Conservation (phyloP, 179 eudicot genomes). For the Camellia oleifera region DNA sequence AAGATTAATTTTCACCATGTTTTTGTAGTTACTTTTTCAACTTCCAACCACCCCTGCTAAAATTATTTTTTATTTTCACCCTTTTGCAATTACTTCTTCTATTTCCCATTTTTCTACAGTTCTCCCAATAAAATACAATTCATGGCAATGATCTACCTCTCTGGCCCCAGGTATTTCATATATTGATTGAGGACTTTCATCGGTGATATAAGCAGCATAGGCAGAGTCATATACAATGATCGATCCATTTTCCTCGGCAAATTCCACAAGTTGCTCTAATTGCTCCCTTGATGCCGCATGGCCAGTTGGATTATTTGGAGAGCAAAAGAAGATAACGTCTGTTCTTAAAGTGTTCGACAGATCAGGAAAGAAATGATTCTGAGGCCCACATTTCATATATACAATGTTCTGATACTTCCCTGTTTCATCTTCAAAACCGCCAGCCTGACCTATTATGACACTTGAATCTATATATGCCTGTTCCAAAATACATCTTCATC, state of each 20-base stretch:
- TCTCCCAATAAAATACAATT: neutral
- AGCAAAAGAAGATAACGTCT: constrained; percentile 82
- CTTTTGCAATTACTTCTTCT: no score
- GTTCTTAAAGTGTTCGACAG: constrained; percentile 51
- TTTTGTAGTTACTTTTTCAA: no score
- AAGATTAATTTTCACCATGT: no score
- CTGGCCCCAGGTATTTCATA: constrained; percentile 83
- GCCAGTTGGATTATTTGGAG: constrained; percentile 92
- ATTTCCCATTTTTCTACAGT: no score
- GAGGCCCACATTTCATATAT: constrained; percentile 70
- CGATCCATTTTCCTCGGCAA: constrained; percentile 78
- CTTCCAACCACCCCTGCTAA: no score
- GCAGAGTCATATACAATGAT: constrained; percentile 86
- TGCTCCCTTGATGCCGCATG: constrained; percentile 70
- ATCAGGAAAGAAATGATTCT: constrained; percentile 75
- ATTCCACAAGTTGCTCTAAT: constrained; percentile 56
- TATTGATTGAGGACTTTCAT: constrained; percentile 67
- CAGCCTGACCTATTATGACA: constrained; percentile 83
- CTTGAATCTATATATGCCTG: constrained; percentile 88
- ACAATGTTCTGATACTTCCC: constrained; percentile 60
- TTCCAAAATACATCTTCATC: neutral
- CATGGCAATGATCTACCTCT: constrained; percentile 41
- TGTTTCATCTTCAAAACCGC: constrained; percentile 45
- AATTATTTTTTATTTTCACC: no score
- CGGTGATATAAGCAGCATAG: constrained; percentile 62